Evolutionary conservation across 106 monocot genomes (phyloP), one percentile per base, ranked within the genome.

Genomic region (Ottelia alismoides): DNA sequence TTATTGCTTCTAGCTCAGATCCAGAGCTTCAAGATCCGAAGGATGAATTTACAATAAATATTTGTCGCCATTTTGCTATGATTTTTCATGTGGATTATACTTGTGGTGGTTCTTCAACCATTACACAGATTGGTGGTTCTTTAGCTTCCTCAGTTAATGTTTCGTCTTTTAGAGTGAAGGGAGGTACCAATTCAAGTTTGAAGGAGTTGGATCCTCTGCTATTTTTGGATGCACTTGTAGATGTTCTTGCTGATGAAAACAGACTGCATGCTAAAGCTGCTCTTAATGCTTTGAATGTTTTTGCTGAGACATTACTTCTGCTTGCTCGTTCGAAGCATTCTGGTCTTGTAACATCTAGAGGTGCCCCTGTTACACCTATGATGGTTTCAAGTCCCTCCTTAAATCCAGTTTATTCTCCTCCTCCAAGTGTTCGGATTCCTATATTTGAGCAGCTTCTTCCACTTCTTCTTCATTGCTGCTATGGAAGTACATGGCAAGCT

Each of bases 1-100:
- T 59, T 64, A 85, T 89, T 67, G 68, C 88, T 61, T 78, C 85
- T 20, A 78, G 74, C 72, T 60, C 85, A 30, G 73, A 85, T 53
- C 56, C 84, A 22, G 83, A 78, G 3, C 89, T 89, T 23, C 70
- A 78, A 27, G 89, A 78, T 45, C 24, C 71, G 49, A 82, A 82
- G n/a, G 89, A 98, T 63, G 82, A 98, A 31, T 98, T 82, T 80
- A 55, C 79, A 40, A 29, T 73, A 24, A 81, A 86, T 61, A 56
- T 90, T 12, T 98, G 90, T 57, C 85, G 70, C 28, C 98, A 98
- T 75, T 98, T 98, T 85, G 85, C 98, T 29, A 85, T 98, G 85
- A 72, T 98, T 61, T 98, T 98, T 53, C 98, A 98, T 85, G 74
- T 77, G n/a, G 98, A 98, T 53, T 62, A 45, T 67, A 59, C 74